Evolutionary conservation across 1,139 yeast species (phyloP).

Genomic region (Geotrichum restrictum): DNA sequence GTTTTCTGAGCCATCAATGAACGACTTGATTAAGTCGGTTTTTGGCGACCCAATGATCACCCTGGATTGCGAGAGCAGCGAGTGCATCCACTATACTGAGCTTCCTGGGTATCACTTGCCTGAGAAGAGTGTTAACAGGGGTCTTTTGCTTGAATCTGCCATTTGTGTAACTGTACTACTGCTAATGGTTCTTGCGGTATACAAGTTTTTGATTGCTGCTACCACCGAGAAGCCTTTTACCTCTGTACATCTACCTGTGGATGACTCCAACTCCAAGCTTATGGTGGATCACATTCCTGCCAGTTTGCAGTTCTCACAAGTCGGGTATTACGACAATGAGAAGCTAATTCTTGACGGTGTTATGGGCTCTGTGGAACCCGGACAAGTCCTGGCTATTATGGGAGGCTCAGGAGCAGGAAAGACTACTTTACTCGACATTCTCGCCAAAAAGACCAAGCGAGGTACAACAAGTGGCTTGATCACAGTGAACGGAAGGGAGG

Average conservation of each 20-base stretch:
- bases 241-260: slow-evolving; percentile 37
- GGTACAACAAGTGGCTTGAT: slow-evolving; percentile 66
- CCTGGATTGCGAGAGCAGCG: slow-evolving; percentile 75
- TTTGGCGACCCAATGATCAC: slow-evolving; percentile 92
- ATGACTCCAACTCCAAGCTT: slow-evolving; percentile 37
- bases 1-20: slow-evolving; percentile 94
- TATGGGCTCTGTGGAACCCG: slow-evolving; percentile 75
- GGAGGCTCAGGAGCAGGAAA: slow-evolving; percentile 99
- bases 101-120: slow-evolving; percentile 86
- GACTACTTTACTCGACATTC: slow-evolving; percentile 82
- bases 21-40: slow-evolving; percentile 78
- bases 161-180: slow-evolving; percentile 45
- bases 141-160: slow-evolving; percentile 50
- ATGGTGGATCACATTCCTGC: slow-evolving; percentile 64
- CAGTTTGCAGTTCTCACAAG: slow-evolving; percentile 66
- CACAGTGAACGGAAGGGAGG: slow-evolving; percentile 61
- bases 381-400: slow-evolving; percentile 91
- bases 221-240: slow-evolving; percentile 31
- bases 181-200: slow-evolving; percentile 42
- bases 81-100: slow-evolving; percentile 86
- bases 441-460: slow-evolving; percentile 80
- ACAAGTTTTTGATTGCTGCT: slow-evolving; percentile 36
- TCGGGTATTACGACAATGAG: slow-evolving; percentile 60
- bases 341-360: slow-evolving; percentile 55
- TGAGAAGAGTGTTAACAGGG: slow-evolving; percentile 48